phyloP scores from a whole-genome alignment of 176 grass and related monocot species.

The Poa annua region DNA sequence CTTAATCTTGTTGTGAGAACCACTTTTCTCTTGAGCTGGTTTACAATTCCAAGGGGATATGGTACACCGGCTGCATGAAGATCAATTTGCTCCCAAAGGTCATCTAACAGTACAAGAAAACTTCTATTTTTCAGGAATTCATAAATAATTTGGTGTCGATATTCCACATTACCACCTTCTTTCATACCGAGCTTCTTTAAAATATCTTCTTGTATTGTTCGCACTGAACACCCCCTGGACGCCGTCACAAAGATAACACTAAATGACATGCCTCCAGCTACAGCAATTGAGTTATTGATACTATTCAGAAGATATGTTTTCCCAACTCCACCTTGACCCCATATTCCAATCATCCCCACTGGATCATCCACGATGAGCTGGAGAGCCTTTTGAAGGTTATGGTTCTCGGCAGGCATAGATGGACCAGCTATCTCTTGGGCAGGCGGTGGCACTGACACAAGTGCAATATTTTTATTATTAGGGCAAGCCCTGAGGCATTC shows the following conservation, averaged over 20 bases:
- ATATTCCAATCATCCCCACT: conserved; percentile 28
- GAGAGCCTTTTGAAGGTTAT: conserved; percentile 18
- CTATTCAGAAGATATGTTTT: neutral
- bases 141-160: neutral
- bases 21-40: conserved; percentile 10
- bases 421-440: conserved; percentile 21
- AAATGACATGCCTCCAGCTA: neutral
- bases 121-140: neutral
- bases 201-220: neutral
- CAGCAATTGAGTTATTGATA: neutral
- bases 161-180: neutral
- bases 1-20: conserved; percentile 43
- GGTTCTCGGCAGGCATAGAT: neutral
- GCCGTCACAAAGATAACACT: conserved; percentile 14
- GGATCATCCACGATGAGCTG: neutral
- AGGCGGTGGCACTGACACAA: neutral
- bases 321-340: conserved; percentile 31
- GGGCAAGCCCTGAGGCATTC: neutral
- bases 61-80: conserved; percentile 6
- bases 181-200: neutral
- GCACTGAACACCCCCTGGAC: neutral
- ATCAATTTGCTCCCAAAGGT: conserved; percentile 28
- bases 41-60: neutral
- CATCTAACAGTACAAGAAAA: neutral
- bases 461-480: neutral